phyloP scores from a whole-genome alignment of 2,329 filamentous ascomycete species.

The Karstenula rhodostoma region DNA sequence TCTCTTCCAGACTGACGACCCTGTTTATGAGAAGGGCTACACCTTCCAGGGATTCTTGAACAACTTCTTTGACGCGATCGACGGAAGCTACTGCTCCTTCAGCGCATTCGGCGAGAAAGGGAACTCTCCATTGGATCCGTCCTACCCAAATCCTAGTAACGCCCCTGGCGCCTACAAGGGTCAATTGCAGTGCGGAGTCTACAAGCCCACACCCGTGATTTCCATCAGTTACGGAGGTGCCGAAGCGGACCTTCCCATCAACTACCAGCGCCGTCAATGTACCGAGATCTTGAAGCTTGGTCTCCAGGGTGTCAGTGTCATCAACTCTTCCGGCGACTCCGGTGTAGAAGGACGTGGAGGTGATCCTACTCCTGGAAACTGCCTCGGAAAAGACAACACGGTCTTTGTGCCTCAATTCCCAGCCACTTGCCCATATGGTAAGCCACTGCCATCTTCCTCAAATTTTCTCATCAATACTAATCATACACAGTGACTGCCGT shows the following conservation, averaged over 20 bases:
- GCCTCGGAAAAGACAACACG: not conserved
- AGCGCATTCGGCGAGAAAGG: slow-evolving; percentile 19
- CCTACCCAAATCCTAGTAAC: slow-evolving; percentile 22
- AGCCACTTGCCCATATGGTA: not conserved
- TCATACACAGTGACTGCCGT: slow-evolving; percentile 25
- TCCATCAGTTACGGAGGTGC: not conserved
- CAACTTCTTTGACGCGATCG: slow-evolving; percentile 28
- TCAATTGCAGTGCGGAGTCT: slow-evolving; percentile 41
- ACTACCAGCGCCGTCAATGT: slow-evolving; percentile 60
- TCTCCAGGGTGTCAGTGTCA: not conserved
- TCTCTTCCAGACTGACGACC: slow-evolving; percentile 27
- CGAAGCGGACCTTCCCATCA: slow-evolving; percentile 53
- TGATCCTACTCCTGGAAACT: not conserved
- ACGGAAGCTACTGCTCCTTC: slow-evolving; percentile 30
- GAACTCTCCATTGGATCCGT: slow-evolving; percentile 26
- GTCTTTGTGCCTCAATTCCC: not conserved
- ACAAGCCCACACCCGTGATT: not conserved
- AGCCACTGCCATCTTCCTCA: not conserved
- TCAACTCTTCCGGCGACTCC: slow-evolving; percentile 58
- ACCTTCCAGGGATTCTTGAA: slow-evolving; percentile 27
- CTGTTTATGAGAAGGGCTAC: slow-evolving; percentile 18
- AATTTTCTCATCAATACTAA: not conserved
- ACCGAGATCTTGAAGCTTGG: slow-evolving; percentile 58
- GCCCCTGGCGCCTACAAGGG: slow-evolving; percentile 28
- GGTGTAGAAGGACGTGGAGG: slow-evolving; percentile 43